These are phyloP conservation scores for Dissophora ornata DNA, from an alignment of 192 early-diverging fungal genomes.

Conservation along the genomic window DNA sequence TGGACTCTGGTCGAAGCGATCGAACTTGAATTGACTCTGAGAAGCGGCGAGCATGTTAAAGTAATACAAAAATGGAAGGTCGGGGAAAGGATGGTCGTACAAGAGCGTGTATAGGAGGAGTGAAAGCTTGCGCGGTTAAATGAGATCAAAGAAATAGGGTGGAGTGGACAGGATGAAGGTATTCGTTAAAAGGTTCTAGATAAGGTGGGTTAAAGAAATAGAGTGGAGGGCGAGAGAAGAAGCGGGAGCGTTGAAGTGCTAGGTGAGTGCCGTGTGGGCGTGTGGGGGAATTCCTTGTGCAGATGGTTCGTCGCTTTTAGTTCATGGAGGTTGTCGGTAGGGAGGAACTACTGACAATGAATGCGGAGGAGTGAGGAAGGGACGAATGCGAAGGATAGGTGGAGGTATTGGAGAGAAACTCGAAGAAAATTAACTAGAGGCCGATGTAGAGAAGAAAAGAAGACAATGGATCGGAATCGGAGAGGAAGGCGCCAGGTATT, in stretches of 20 bases:
- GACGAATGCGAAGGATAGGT: background rate
- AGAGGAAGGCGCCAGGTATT: background rate
- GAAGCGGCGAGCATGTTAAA: slow-evolving; percentile 37
- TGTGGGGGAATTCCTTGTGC: slow-evolving; percentile 41
- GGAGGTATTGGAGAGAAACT: background rate
- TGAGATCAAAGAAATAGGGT: too few species aligned
- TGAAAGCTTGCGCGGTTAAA: too few species aligned
- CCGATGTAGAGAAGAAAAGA: background rate
- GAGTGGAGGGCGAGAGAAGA: background rate
- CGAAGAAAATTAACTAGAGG: slow-evolving; percentile 3
- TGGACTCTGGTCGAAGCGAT: slow-evolving; percentile 33
- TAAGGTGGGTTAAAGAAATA: background rate
- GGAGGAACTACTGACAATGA: slow-evolving; percentile 29
- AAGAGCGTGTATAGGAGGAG: background rate
- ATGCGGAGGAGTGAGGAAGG: background rate
- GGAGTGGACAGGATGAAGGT: too few species aligned
- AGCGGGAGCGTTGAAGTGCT: too few species aligned
- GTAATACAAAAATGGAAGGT: too few species aligned
- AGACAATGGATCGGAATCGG: background rate
- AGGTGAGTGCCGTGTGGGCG: slow-evolving; percentile 49
- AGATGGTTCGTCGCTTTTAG: slow-evolving; percentile 22
- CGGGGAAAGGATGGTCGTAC: background rate
- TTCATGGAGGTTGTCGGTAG: slow-evolving; percentile 25
- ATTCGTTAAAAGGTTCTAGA: background rate
- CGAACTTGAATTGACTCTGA: slow-evolving; percentile 51